Base-by-base conservation (phyloP, 2,329 filamentous ascomycete species). In the Fusarium virguliforme region DNA sequence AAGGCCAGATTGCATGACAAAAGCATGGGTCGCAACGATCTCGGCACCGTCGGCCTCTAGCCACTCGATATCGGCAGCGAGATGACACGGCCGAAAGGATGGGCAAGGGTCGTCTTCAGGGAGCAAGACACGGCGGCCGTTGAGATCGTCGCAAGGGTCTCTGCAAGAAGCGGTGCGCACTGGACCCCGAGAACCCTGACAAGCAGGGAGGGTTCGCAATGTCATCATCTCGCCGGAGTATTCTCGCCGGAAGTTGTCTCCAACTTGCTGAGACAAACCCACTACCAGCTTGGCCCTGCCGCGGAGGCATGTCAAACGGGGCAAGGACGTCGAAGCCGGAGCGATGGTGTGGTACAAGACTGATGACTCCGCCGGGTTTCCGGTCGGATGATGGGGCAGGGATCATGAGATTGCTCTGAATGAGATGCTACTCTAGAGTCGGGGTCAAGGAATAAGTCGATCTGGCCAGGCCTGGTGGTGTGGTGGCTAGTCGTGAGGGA, bases 341-440 rank as follows among this genome's bases (percentile, higher is more conserved):
- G 61, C 62, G 43, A 48, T 64, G 70, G 74, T 72, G 74, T 68
- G 68, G 60, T 53, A 68, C 62, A 55, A 60, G 67, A 71, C 74
- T 68, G 71, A 71, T 64, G 68, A 70, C 65, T 64, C 65, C 40
- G 62, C 66, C 51, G 38, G 63, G 53, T 26, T 67, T 60, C 58
- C 63, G 65, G 73, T 75, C 74, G 74, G 68, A 76, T 74, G 74
- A 74, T 74, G 71, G 74, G 74, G 74, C 74, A 72, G 62, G 74
- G 73, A 76, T 76, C 74, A 76, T 76, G 74, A 76, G 74, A 71
- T 71, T 75, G 71, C 65, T 67, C 60, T 30, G 51, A n/a, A n/a
- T n/a, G n/a, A 75, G 72, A 73, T 76, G 64, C 71, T 72, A 53
- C 63, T 62, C 66, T 70, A 59, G 24, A 65, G 62, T 60, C 60